Evolutionary conservation across 2,329 filamentous ascomycete species (phyloP).

Genomic region (Fusarium abutilonis): DNA sequence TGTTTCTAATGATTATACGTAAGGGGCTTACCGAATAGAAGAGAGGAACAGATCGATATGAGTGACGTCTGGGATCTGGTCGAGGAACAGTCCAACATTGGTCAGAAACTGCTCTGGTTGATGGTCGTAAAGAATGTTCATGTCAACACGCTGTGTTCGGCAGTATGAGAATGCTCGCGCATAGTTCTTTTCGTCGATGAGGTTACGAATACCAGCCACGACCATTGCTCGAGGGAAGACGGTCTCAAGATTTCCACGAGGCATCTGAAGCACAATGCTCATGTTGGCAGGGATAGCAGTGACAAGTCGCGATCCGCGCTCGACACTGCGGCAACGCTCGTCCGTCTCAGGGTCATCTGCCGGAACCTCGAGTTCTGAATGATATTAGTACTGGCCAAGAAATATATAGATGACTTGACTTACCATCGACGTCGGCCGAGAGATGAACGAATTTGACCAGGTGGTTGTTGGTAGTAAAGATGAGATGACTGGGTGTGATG

Average conservation of each 20-base stretch:
- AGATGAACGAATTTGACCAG: constrained; percentile 94
- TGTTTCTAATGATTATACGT: background rate
- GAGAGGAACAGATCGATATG: constrained; percentile 93
- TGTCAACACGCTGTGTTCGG: constrained; percentile 91
- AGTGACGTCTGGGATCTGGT: constrained; percentile 82
- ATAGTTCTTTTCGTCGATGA: constrained; percentile 84
- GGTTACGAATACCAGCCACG: constrained; percentile 83
- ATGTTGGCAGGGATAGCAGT: constrained; percentile 90
- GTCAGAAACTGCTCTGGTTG: constrained; percentile 85
- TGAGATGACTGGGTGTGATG: constrained; percentile 81
- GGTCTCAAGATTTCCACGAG: constrained; percentile 92
- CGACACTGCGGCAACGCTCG: constrained; percentile 90
- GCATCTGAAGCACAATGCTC: constrained; percentile 91
- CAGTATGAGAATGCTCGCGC: constrained; percentile 86
- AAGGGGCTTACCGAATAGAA: constrained; percentile 71
- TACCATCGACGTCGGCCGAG: constrained; percentile 68
- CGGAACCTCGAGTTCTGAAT: constrained; percentile 79
- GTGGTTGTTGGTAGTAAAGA: constrained; percentile 93
- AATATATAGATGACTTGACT: constrained; percentile 22
- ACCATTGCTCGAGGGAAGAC: constrained; percentile 94
- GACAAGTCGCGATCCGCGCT: constrained; percentile 86
- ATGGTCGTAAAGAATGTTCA: constrained; percentile 97
- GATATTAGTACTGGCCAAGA: constrained; percentile 33
- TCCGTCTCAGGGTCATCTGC: constrained; percentile 90
- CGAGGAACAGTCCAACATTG: constrained; percentile 79